Base-by-base conservation (phyloP, 2,329 filamentous ascomycete species). In the Aspergillus sp. region DNA sequence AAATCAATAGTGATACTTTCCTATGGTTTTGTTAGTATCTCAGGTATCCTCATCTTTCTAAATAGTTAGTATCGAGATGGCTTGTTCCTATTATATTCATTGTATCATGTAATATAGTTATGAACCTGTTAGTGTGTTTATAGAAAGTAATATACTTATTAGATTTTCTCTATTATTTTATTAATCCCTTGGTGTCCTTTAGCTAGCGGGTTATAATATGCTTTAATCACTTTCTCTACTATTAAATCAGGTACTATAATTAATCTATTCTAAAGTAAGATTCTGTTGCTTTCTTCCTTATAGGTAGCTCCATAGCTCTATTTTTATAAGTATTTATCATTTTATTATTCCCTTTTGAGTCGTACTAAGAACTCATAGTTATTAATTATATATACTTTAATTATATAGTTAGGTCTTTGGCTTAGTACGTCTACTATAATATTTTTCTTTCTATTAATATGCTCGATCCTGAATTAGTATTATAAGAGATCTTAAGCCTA, bases 101-200 rank as follows among this genome's bases (percentile, higher is more conserved):
- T 41, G n/a, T 19, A 58, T 46, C n/a, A 7, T 25, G 8, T 23
- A 46, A 58, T 58, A 58, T 58, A 58, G 3, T 51, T 17, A 7
- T 28, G n/a, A 25, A 58, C n/a, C 45, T 47, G 9, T 52, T 58
- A 7, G 45, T 58, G 17, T 52, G 52, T 58, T 58, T 30, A 43
- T 57, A 41, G 15, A 30, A 57, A 57, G 7, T 28, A 57, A 9
- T 57, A 57, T 7, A 11, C 19, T 28, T 22, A 0, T 22, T 57
- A 25, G 11, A 31, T 22, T 25, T 41, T 57, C 43, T 46, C 30
- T 46, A 43, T 45, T 54, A 54, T 54, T 17, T 31, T 46, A 30
- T 56, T 34, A 48, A 47, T 38, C 38, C 38, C 45, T 48, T 53
- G 23, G 19, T 53, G 23, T 7, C 45, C 45, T 25, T 48, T 25